phyloP scores from a whole-genome alignment of 2,329 filamentous ascomycete genomes.

The Apiospora aurea region DNA sequence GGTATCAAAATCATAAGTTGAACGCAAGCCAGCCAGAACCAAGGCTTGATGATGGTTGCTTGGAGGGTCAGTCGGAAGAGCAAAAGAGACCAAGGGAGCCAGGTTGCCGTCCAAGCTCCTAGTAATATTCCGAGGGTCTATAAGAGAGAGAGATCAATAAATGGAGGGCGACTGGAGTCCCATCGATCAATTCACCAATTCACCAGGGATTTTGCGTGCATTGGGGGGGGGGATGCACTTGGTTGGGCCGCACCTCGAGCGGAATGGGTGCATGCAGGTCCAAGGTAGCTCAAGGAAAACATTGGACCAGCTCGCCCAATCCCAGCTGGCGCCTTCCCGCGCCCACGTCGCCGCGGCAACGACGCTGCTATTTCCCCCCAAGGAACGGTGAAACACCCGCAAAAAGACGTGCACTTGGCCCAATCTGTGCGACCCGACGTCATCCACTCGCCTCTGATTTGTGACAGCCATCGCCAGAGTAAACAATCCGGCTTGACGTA shows the following conservation, averaged over 20 bases:
- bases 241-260: constrained; percentile 10
- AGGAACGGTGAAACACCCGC: constrained; percentile 5
- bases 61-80: not conserved
- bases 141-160: not conserved
- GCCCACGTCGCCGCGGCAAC: not conserved
- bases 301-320: constrained; percentile 3
- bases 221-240: not conserved
- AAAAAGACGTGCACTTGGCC: not conserved
- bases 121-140: constrained; percentile 18
- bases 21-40: constrained; percentile 12
- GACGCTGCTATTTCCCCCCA: not conserved
- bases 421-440: not conserved
- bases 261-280: constrained; percentile 11
- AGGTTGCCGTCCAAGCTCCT: constrained; percentile 19
- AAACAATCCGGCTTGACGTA: constrained; percentile 3
- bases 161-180: not conserved
- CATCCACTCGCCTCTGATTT: not conserved
- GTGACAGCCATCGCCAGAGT: not conserved
- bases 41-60: constrained; percentile 10
- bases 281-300: constrained; percentile 13
- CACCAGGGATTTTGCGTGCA: constrained; percentile 4
- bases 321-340: constrained; percentile 11
- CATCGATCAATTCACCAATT: not conserved
- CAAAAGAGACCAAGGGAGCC: constrained; percentile 1
- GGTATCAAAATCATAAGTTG: constrained; percentile 1